Evolutionary conservation across 176 grass and related monocot species (phyloP), one percentile per base, ranked within the genome.

Genomic region (Carex scoparia): DNA sequence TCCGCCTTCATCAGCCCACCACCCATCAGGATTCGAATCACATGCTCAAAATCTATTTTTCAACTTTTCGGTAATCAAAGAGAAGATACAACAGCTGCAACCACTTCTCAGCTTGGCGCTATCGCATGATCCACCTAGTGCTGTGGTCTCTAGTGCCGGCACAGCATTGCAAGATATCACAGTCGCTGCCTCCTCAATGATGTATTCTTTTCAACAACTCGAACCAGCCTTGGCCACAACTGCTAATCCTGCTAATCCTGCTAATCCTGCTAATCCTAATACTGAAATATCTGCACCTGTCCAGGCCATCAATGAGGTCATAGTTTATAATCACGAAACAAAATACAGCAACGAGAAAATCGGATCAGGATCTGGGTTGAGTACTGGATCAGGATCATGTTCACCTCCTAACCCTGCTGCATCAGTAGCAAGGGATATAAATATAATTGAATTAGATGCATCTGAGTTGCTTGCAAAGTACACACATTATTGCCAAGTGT

Each of bases 401-500:
- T 67, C 23, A 15, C 8, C 68, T 28, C 31, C 40, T 11, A 78
- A 78, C 33, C 1, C 58, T 1, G 8, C 55, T 0, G 16, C 59
- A 37, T 62, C 79, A 4, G 46, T 70, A 1, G 4, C 66, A 35
- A 79, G 74, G 54, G 81, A 85, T 84, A 95, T 98, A 78, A 92
- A 85, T 84, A 95, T 98, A 78, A 92, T 95, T 4, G 93, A 98
- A 82, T 69, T 98, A 19, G 89, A 98, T 18, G 95, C 91, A 53
- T 78, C 83, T 23, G 91, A 90, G 74, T 80, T 98, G 37, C 88
- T 98, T 38, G 95, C 95, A 65, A 98, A 98, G 87, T 98, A 89
- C 85, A 95, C 95, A 58, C 96, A 98, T 90, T 91, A 92, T 80
- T 98, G 96, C 85, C 90, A 95, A 18, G 85, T 95, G 53, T 99